phyloP scores from a whole-genome alignment of 2,329 filamentous ascomycete genomes.

The Blastomyces gilchristii region DNA sequence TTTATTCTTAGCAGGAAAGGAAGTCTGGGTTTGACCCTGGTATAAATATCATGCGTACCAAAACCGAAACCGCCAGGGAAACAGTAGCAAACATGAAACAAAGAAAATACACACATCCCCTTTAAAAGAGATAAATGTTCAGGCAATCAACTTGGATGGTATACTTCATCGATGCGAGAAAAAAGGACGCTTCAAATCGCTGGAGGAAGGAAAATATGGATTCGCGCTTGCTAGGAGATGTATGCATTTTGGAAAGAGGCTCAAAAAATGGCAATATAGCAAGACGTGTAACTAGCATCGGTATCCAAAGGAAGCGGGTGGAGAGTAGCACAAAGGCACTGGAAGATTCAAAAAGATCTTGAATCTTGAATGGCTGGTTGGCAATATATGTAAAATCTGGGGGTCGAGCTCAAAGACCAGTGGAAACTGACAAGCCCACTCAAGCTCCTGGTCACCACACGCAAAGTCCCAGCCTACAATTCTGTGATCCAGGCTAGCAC shows the following conservation, averaged over 20 bases:
- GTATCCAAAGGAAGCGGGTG: background rate
- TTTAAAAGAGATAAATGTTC: background rate
- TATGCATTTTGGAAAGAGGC: background rate
- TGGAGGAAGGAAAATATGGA: background rate
- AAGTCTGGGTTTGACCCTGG: background rate
- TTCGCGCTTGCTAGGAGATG: background rate
- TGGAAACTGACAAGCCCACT: conserved; percentile 72
- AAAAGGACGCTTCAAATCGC: background rate
- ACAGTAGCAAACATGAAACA: background rate
- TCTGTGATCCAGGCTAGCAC: conserved; percentile 79
- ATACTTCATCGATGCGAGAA: background rate
- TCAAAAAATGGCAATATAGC: background rate
- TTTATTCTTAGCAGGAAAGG: background rate
- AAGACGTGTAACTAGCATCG: background rate
- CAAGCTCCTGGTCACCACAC: conserved; percentile 68
- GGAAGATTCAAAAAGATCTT: no score
- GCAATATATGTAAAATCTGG: background rate
- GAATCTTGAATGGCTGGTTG: background rate
- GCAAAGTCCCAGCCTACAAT: conserved; percentile 99
- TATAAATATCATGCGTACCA: background rate
- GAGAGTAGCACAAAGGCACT: background rate
- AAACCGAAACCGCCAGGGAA: background rate
- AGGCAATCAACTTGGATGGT: background rate
- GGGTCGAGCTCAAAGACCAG: conserved; percentile 26
- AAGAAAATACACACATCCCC: background rate